A percentile compares a stretch with the other conserved stretches of the same genome.
Conservation (phyloP, 176 grass and related monocot species). For the Ensete glaucum region DNA sequence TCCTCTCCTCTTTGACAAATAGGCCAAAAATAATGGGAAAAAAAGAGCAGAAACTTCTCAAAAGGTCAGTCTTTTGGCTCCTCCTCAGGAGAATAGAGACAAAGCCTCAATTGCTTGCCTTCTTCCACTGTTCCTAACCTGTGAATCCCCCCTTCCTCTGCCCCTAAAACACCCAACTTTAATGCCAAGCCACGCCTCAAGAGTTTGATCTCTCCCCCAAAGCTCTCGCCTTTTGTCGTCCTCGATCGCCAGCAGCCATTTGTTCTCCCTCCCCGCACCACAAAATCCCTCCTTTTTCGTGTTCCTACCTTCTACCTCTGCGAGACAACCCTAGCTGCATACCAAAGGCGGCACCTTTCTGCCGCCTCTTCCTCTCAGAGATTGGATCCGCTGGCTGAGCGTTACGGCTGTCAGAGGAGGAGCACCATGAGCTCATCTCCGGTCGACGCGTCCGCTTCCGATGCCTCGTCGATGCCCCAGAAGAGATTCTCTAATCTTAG, state of each 20-base stretch:
- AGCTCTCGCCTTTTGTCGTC: background rate
- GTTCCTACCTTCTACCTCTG: background rate
- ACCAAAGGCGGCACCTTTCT: background rate
- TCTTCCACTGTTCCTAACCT: background rate
- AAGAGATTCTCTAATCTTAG: conserved; percentile 54
- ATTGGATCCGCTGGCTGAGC: background rate
- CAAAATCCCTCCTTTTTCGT: background rate
- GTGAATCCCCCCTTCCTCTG: background rate
- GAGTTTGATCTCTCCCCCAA: background rate
- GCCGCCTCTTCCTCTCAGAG: background rate
- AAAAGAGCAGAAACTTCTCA: background rate
- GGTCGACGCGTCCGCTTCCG: conserved; percentile 7
- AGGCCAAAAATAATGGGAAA: background rate
- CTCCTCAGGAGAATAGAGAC: background rate
- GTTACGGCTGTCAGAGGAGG: too few relatives aligned
- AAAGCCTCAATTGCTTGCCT: background rate
- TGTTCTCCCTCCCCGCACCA: background rate
- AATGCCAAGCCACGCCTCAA: background rate
- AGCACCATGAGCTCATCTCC: conserved; percentile 24
- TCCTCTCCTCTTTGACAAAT: background rate
- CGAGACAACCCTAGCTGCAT: background rate
- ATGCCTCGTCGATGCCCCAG: conserved; percentile 7
- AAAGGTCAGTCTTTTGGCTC: background rate
- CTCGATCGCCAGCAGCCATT: background rate
- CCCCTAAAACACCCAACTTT: background rate